Conservation (phyloP, 768 basidiomycete species). For the Leccinum rimulosum region DNA sequence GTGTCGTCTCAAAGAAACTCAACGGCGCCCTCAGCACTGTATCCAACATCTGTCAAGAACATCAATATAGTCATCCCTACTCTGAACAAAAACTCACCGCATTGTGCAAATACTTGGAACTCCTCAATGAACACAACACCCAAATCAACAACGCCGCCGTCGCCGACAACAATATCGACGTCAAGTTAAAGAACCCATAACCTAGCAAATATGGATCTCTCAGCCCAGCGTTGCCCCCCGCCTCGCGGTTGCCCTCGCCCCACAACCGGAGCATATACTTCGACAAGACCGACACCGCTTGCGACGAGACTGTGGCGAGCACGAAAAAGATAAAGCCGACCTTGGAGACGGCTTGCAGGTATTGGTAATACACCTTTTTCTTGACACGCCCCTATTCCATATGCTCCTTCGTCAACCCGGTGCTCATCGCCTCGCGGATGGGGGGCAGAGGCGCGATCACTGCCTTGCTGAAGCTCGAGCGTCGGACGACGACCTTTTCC, state of each 20-base stretch:
- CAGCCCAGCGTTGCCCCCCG: slow-evolving; percentile 58
- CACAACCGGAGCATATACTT: slow-evolving; percentile 73
- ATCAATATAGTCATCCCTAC: not conserved
- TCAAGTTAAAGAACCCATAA: slow-evolving; percentile 68
- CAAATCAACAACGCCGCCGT: slow-evolving; percentile 64
- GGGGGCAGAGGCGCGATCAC: slow-evolving; percentile 42
- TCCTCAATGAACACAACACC: slow-evolving; percentile 74
- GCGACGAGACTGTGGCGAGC: slow-evolving; percentile 49
- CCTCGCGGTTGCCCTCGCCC: slow-evolving; percentile 73
- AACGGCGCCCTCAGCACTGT: slow-evolving; percentile 82
- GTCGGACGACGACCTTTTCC: slow-evolving; percentile 57
- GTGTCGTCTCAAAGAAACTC: slow-evolving; percentile 88
- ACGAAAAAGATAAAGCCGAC: slow-evolving; percentile 69
- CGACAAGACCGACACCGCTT: slow-evolving; percentile 56
- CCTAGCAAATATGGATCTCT: slow-evolving; percentile 52
- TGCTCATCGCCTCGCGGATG: slow-evolving; percentile 37
- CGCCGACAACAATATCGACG: slow-evolving; percentile 52
- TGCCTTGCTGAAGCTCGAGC: slow-evolving; percentile 58
- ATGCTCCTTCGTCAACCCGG: slow-evolving; percentile 65
- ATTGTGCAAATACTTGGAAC: slow-evolving; percentile 76
- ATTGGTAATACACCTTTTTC: slow-evolving; percentile 67
- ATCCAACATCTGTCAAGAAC: slow-evolving; percentile 60
- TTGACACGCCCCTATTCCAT: slow-evolving; percentile 82
- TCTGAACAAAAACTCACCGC: slow-evolving; percentile 40
- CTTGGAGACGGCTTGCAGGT: slow-evolving; percentile 77